Evolutionary conservation across 106 monocot species (phyloP).

Genomic region (Iris macrosiphon): DNA sequence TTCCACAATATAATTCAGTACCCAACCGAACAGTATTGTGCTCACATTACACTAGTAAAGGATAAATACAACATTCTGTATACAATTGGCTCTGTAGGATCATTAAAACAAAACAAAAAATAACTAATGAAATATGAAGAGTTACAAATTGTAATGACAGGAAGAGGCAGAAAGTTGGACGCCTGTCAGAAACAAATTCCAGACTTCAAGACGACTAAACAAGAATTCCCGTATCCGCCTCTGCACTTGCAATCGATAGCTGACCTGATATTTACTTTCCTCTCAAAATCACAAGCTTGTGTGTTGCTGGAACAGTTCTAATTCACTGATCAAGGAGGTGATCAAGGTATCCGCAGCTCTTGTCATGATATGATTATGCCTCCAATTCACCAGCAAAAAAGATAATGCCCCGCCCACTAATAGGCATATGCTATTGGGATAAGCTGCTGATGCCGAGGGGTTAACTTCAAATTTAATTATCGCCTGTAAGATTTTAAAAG

Average conservation of each 20-base stretch:
- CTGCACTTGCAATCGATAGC: no score
- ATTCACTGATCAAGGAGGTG: neutral
- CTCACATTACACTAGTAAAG: no score
- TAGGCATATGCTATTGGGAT: neutral
- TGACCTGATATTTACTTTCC: no score
- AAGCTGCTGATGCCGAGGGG: neutral
- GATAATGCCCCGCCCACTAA: neutral
- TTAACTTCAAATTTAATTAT: neutral
- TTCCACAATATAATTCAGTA: no score
- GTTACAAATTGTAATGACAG: neutral
- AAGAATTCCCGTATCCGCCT: no score
- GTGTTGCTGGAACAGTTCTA: neutral
- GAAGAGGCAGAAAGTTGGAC: neutral
- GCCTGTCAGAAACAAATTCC: neutral
- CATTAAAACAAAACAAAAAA: no score
- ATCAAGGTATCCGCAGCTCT: neutral
- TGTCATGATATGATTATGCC: neutral
- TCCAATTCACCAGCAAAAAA: neutral
- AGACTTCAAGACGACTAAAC: neutral
- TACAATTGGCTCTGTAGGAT: no score
- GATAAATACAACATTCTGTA: no score
- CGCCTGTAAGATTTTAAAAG: conserved; percentile 3
- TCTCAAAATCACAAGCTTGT: neutral
- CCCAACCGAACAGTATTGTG: no score
- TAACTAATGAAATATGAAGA: no score